These are phyloP conservation scores for Pseudozyma pruni DNA, from an alignment of 1,284 basidiomycete genomes.

Conservation along the genomic window DNA sequence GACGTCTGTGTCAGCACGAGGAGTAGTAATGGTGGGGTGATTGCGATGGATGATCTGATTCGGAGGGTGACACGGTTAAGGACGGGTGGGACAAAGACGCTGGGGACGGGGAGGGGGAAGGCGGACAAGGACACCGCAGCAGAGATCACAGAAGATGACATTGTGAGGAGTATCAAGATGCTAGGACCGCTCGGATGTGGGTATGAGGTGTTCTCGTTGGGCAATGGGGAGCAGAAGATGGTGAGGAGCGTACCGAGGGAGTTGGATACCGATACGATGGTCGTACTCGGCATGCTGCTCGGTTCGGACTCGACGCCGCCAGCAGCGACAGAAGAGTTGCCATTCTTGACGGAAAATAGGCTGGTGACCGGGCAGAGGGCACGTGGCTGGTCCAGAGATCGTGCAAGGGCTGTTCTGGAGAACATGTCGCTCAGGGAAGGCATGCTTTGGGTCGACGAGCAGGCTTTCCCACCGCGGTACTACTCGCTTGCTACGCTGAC, in stretches of 20 bases:
- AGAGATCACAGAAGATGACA: slow-evolving; percentile 80
- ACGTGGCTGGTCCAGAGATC: slow-evolving; percentile 79
- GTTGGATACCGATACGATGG: slow-evolving; percentile 68
- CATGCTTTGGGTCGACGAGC: slow-evolving; percentile 92
- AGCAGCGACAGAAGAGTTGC: slow-evolving; percentile 17
- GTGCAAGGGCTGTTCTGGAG: slow-evolving; percentile 81
- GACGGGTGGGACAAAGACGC: slow-evolving; percentile 67
- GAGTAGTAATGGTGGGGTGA: slow-evolving; percentile 88
- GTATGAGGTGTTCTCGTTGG: slow-evolving; percentile 82
- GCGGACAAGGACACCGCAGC: background rate
- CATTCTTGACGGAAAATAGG: slow-evolving; percentile 72
- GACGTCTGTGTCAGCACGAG: slow-evolving; percentile 92
- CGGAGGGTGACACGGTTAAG: slow-evolving; percentile 80
- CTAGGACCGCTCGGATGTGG: slow-evolving; percentile 87
- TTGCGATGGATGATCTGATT: slow-evolving; percentile 86
- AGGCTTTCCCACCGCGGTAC: slow-evolving; percentile 71
- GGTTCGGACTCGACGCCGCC: slow-evolving; percentile 66
- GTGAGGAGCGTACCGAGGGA: slow-evolving; percentile 68
- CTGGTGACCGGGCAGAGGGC: slow-evolving; percentile 75
- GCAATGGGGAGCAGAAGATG: slow-evolving; percentile 68
- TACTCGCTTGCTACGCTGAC: slow-evolving; percentile 48
- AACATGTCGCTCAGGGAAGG: slow-evolving; percentile 91
- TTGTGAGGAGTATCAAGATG: slow-evolving; percentile 84
- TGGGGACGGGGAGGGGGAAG: background rate
- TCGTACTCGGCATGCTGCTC: slow-evolving; percentile 67